These are phyloP conservation scores for Trypanosoma cruzi DNA, from an alignment of 208 protist genomes.

Conservation along the genomic window DNA sequence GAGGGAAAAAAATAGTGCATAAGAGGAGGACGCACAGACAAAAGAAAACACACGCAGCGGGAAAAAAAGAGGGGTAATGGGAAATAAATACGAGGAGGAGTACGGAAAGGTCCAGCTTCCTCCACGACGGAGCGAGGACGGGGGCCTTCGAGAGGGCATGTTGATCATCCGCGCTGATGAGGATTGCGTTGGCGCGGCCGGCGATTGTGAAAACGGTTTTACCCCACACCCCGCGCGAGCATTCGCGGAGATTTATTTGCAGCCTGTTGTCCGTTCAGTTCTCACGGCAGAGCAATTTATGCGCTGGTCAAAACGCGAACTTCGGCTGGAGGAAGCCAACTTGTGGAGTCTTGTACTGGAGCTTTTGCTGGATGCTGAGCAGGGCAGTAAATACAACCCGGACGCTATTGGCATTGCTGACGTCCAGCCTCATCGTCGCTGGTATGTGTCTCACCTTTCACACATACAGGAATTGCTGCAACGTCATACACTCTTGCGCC, in stretches of 20 bases:
- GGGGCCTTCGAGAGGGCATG: not conserved
- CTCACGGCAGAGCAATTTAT: constrained; percentile 51
- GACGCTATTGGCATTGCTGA: constrained; percentile 62
- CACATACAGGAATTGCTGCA: constrained; percentile 73
- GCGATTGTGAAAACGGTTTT: not conserved
- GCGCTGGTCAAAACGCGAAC: constrained; percentile 32
- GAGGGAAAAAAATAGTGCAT: too few species aligned
- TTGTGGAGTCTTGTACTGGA: constrained; percentile 67
- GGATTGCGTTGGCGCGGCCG: not conserved
- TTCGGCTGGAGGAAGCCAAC: constrained; percentile 45
- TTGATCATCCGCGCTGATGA: not conserved
- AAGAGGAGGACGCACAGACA: too few species aligned
- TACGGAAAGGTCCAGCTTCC: constrained; percentile 53
- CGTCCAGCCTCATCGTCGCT: constrained; percentile 69
- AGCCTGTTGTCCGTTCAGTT: constrained; percentile 31
- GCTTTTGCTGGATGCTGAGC: constrained; percentile 60
- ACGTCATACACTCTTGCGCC: constrained; percentile 55
- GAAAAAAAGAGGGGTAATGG: too few species aligned
- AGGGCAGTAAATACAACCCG: constrained; percentile 49
- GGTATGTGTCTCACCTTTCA: constrained; percentile 81
- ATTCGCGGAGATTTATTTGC: constrained; percentile 56
- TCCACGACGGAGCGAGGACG: constrained; percentile 8
- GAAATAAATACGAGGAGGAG: constrained; percentile 30
- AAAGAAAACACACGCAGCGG: too few species aligned
- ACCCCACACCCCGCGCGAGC: constrained; percentile 27